These are phyloP conservation scores for Naganishia vaughanmartiniae DNA, from an alignment of 768 basidiomycete genomes.

Conservation along the genomic window DNA sequence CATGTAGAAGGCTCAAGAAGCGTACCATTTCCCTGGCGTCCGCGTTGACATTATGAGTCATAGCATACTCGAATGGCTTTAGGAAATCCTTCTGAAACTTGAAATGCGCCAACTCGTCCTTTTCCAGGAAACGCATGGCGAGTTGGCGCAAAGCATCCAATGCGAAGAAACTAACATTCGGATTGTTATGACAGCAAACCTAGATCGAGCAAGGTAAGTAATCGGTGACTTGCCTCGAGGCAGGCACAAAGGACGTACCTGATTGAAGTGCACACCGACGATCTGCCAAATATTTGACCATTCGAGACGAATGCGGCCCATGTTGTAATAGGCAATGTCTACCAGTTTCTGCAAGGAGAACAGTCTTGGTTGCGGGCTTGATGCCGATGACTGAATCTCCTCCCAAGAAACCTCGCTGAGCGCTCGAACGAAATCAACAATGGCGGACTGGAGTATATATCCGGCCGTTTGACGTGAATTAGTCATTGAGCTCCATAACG, in stretches of 20 bases:
- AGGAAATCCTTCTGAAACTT: constrained; percentile 99
- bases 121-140: constrained; percentile 97
- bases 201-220: constrained; percentile 48
- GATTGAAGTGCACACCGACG: constrained; percentile 96
- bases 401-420: constrained; percentile 98
- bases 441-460: constrained; percentile 67
- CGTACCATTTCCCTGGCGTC: constrained; percentile 92
- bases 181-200: constrained; percentile 98
- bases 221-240: not conserved
- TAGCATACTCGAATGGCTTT: constrained; percentile 96
- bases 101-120: constrained; percentile 96
- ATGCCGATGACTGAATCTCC: constrained; percentile 94
- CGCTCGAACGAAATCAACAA: constrained; percentile 95
- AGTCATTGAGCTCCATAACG: constrained; percentile 25
- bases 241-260: constrained; percentile 58
- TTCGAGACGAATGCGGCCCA: constrained; percentile 94
- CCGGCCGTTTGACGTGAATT: constrained; percentile 10
- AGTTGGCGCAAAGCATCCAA: constrained; percentile 92
- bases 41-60: constrained; percentile 92
- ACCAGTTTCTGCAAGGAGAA: constrained; percentile 98
- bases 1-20: not conserved
- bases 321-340: constrained; percentile 99
- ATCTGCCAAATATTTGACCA: constrained; percentile 99
- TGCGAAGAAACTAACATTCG: constrained; percentile 93
- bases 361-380: constrained; percentile 87